phyloP scores from a whole-genome alignment of 73 alveolate genomes.

The Paramecium biaurelia region DNA sequence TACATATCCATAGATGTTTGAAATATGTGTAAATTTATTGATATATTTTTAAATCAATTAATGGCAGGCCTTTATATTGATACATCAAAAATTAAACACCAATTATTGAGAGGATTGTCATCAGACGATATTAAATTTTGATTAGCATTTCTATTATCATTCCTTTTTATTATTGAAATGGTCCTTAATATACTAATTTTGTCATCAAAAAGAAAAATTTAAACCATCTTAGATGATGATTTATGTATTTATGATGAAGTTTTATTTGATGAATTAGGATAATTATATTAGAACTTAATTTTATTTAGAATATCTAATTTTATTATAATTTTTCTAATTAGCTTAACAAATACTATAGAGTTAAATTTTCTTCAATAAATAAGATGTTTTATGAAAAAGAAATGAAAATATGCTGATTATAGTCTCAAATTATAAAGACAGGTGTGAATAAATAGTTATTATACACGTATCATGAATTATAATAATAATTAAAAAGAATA shows the following conservation, averaged over 20 bases:
- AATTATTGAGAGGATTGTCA: not conserved
- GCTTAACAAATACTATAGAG: not conserved
- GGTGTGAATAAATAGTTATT: not conserved
- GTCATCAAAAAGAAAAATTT: no score
- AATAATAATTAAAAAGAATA: no score
- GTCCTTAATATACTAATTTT: no score
- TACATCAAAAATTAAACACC: not conserved
- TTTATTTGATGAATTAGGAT: no score
- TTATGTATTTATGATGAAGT: not conserved
- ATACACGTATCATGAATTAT: not conserved
- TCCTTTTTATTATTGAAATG: no score
- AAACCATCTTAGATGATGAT: no score
- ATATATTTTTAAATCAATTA: not conserved
- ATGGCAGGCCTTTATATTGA: not conserved
- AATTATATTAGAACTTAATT: not conserved
- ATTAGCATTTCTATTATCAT: no score
- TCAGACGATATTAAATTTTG: no score
- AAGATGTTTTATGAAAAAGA: not conserved
- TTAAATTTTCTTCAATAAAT: not conserved
- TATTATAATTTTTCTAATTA: not conserved
- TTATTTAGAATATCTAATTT: not conserved
- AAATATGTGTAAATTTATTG: not conserved
- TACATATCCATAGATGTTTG: not conserved
- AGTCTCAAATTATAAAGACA: not conserved
- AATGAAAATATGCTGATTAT: not conserved